Percentiles rank a stretch among this genome's conserved stretches.
phyloP scores from a whole-genome alignment of 2,329 filamentous ascomycete genomes.

The Phymatotrichopsis omnivora region DNA sequence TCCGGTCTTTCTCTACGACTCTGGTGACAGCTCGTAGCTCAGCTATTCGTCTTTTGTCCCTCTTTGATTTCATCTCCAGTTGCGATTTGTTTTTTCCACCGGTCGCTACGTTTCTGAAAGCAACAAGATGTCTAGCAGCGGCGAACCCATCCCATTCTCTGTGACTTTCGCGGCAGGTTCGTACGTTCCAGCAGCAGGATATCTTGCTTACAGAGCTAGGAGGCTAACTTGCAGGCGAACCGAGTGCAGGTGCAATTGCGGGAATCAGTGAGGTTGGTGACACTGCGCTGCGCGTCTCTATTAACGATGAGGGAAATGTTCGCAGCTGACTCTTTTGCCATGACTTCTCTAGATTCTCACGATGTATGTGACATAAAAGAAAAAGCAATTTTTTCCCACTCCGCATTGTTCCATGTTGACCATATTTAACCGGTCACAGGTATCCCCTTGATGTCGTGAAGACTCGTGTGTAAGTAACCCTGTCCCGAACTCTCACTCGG shows the following conservation, averaged over 20 bases:
- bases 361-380: slow-evolving; percentile 49
- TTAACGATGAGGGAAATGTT: too few relatives aligned
- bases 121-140: slow-evolving; percentile 19
- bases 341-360: slow-evolving; percentile 60
- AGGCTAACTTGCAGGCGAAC: slow-evolving; percentile 31
- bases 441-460: slow-evolving; percentile 98
- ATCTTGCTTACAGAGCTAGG: slow-evolving; percentile 19
- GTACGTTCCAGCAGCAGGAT: too few relatives aligned
- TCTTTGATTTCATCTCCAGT: too few relatives aligned
- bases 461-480: slow-evolving; percentile 70
- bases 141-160: slow-evolving; percentile 65
- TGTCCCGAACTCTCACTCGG: slow-evolving; percentile 11
- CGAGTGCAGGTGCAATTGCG: slow-evolving; percentile 72
- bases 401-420: not conserved
- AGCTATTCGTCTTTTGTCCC: too few relatives aligned
- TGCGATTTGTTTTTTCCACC: too few relatives aligned
- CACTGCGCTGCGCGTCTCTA: not conserved
- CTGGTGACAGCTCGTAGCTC: too few relatives aligned
- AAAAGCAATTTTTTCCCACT: slow-evolving; percentile 1
- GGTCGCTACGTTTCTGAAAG: too few relatives aligned
- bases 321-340: slow-evolving; percentile 29
- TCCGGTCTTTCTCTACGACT: too few relatives aligned
- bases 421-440: slow-evolving; percentile 44
- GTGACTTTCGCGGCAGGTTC: slow-evolving; percentile 91
- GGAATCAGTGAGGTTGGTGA: slow-evolving; percentile 86